These are phyloP conservation scores for Fennellomyces sp. DNA, from an alignment of 371 early-diverging fungal species.

Conservation along the genomic window DNA sequence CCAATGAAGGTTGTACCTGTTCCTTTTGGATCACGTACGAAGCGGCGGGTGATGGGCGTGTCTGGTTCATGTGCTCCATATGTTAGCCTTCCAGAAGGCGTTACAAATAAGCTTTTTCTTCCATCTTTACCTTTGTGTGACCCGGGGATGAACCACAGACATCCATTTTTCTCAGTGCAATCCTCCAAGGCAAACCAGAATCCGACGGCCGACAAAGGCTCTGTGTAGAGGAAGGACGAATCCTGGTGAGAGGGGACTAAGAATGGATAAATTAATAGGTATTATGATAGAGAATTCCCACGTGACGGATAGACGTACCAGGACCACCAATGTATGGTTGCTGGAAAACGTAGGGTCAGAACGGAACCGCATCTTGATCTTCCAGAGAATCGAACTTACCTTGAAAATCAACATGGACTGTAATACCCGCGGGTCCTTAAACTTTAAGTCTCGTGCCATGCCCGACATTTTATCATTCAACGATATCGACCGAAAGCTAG, in stretches of 20 bases:
- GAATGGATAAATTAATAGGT: not conserved
- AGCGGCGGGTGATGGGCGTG: conserved; percentile 72
- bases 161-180: conserved; percentile 87
- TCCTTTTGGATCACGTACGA: conserved; percentile 65
- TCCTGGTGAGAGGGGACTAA: conserved; percentile 84
- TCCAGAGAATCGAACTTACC: too few species aligned
- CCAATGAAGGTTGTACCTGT: conserved; percentile 63
- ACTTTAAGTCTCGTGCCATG: conserved; percentile 69
- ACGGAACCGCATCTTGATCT: too few species aligned
- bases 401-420: conserved; percentile 95
- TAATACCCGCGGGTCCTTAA: conserved; percentile 73
- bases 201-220: conserved; percentile 83
- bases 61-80: conserved; percentile 26
- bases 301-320: conserved; percentile 25
- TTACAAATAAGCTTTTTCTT: not conserved
- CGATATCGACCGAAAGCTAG: conserved; percentile 70
- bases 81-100: not conserved
- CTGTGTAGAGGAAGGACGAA: conserved; percentile 89
- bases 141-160: conserved; percentile 85
- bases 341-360: conserved; percentile 22
- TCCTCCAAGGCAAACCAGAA: conserved; percentile 96
- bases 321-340: conserved; percentile 80
- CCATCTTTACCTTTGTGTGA: conserved; percentile 74
- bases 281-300: conserved; percentile 1
- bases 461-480: conserved; percentile 50